Percentiles rank a stretch among this genome's conserved stretches.
Evolutionary conservation across 306 rosid genomes (phyloP).

Genomic region (Medicago lupulina): DNA sequence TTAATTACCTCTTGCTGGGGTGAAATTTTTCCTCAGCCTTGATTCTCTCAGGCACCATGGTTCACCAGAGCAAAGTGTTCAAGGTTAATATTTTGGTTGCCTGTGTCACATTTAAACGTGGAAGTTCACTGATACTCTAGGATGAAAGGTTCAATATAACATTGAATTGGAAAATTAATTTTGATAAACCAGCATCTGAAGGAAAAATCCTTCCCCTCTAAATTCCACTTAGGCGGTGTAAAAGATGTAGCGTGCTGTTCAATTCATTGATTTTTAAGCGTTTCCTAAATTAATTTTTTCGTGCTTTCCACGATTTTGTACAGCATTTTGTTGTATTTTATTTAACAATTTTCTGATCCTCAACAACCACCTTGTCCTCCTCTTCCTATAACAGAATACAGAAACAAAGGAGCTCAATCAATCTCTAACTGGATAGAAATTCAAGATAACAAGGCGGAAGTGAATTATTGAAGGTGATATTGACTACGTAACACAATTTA

Average conservation of each 20-base stretch:
- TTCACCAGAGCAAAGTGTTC: conserved; percentile 42
- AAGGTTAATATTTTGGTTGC: conserved; percentile 39
- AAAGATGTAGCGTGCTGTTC: conserved; percentile 34
- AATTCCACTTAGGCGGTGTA: conserved; percentile 23
- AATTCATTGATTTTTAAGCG: conserved; percentile 37
- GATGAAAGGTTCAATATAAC: conserved; percentile 37
- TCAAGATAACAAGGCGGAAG: conserved; percentile 19
- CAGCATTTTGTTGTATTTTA: conserved; percentile 16
- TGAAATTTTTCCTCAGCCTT: conserved; percentile 58
- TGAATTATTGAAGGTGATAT: neutral
- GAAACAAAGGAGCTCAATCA: conserved; percentile 18
- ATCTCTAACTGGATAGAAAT: conserved; percentile 13
- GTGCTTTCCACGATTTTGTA: conserved; percentile 24
- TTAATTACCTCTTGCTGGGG: conserved; percentile 15
- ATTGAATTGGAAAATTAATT: conserved; percentile 39
- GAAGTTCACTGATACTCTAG: conserved; percentile 32
- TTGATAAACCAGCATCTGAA: conserved; percentile 25
- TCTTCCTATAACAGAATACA: conserved; percentile 16
- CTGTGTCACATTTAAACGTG: conserved; percentile 16
- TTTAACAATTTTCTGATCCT: conserved; percentile 26
- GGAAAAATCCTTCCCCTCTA: conserved; percentile 31
- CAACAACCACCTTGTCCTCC: conserved; percentile 12
- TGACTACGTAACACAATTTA: neutral
- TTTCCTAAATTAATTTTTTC: conserved; percentile 6
- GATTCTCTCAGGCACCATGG: conserved; percentile 53